Conservation (phyloP, 2,329 filamentous ascomycete genomes). For the Chrysoporthe puriensis region DNA sequence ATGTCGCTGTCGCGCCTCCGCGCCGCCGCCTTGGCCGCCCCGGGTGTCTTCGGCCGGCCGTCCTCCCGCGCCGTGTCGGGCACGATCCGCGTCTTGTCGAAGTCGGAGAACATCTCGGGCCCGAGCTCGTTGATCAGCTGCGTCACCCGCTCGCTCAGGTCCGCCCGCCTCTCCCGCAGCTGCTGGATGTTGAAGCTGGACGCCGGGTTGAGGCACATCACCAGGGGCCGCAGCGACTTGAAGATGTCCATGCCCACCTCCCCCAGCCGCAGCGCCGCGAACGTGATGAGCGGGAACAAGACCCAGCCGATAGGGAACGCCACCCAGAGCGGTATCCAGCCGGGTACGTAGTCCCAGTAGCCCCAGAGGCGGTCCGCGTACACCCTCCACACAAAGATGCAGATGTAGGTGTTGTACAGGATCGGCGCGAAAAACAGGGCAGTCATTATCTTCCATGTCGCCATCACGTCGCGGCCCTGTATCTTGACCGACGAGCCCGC, state of each 20-base stretch:
- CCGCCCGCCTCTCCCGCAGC: slow-evolving; percentile 71
- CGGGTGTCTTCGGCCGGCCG: slow-evolving; percentile 35
- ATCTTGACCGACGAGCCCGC: slow-evolving; percentile 88
- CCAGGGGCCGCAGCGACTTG: slow-evolving; percentile 87
- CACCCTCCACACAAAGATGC: slow-evolving; percentile 74
- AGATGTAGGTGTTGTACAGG: slow-evolving; percentile 81
- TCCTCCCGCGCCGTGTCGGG: slow-evolving; percentile 54
- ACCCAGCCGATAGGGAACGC: slow-evolving; percentile 76
- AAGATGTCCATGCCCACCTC: slow-evolving; percentile 99
- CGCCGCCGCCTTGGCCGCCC: slow-evolving; percentile 29
- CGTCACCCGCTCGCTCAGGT: slow-evolving; percentile 81
- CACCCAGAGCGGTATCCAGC: slow-evolving; percentile 78
- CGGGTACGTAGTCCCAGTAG: slow-evolving; percentile 79
- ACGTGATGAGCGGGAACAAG: slow-evolving; percentile 86
- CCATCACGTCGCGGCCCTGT: slow-evolving; percentile 85
- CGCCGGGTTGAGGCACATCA: slow-evolving; percentile 82
- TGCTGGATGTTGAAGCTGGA: slow-evolving; percentile 83
- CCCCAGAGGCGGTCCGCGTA: slow-evolving; percentile 83
- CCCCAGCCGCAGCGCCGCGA: slow-evolving; percentile 90
- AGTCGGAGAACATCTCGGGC: slow-evolving; percentile 97
- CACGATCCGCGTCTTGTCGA: slow-evolving; percentile 75
- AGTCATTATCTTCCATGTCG: slow-evolving; percentile 93
- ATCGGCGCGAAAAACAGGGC: slow-evolving; percentile 80
- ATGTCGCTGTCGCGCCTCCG: slow-evolving; percentile 53
- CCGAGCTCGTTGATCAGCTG: slow-evolving; percentile 93